Evolutionary conservation across 1,139 yeast genomes (phyloP), one percentile per base, ranked within the genome.

Genomic region (Suhomyces kunorum): DNA sequence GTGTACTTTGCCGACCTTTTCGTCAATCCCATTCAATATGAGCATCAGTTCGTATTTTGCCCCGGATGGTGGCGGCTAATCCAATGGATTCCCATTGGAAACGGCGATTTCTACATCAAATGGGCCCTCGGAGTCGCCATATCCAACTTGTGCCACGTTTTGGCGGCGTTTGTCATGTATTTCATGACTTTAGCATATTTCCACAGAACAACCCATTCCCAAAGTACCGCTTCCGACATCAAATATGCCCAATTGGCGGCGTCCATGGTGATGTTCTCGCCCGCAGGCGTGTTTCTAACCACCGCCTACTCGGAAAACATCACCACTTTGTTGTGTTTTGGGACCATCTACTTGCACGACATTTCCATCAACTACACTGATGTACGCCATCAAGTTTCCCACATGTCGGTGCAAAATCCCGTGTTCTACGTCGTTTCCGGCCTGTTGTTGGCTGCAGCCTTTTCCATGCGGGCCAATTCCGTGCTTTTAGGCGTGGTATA

Each of bases 11-110:
- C 78, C 18, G 79, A 81, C 36, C 56, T 81, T 34, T 79, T 85
- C 27, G 58, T 64, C 14, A 63, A 76, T 19, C 80, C 74, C 0
- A 64, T 74, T 20, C 58, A 61, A 26, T 89, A 72, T 60, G 98
- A 92, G 59, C 96, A 92, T 59, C 95, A 88, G 63, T 86, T 80
- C 74, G 97, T 95, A 7, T 92, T 88, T 59, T 83, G 95, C 28
- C 85, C 87, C 6, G 60, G 80, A 4, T 89, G 96, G 95, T 74
- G 85, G 67, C 55, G 76, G 32, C 43, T 80, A 3, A 62, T 87
- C 16, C 59, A 64, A 34, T 42, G 33, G 8, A 15, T 54, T 3
- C 58, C 61, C 1, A 30, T 50, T 2, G 54, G 51, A 6, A 34
- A 48, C 6, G 54, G 52, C 4, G 61, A 63, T 38, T 65, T 78